A percentile compares a stretch with the other conserved stretches of the same genome.
phyloP scores from a whole-genome alignment of 2,329 filamentous ascomycete species.

The Paecilomyces formosus region DNA sequence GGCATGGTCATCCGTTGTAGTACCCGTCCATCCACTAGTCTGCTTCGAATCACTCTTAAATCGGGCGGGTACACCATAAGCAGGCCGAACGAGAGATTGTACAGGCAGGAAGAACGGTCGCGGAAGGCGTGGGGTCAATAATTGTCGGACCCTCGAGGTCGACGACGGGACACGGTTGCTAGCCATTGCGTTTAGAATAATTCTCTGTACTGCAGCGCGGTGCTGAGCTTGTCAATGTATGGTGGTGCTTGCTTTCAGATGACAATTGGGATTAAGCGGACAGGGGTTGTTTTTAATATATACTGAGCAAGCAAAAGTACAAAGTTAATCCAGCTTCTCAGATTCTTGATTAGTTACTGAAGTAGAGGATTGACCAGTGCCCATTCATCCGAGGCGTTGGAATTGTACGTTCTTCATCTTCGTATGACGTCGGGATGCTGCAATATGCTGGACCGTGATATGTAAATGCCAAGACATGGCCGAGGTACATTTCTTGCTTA shows the following conservation, averaged over 20 bases:
- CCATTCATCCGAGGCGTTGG: not conserved
- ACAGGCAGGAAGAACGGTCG: slow-evolving; percentile 10
- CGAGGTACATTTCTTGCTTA: not conserved
- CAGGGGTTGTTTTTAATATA: not conserved
- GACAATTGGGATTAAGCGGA: not conserved
- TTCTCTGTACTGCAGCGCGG: not conserved
- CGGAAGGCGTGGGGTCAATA: slow-evolving; percentile 9
- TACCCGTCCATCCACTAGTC: slow-evolving; percentile 26
- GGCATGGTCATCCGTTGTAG: slow-evolving; percentile 23
- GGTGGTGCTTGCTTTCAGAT: not conserved
- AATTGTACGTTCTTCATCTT: slow-evolving; percentile 1
- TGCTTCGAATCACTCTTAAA: slow-evolving; percentile 8
- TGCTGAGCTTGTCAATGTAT: not conserved
- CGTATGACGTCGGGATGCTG: slow-evolving; percentile 25
- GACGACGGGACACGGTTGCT: slow-evolving; percentile 7
- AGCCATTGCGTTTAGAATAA: slow-evolving; percentile 4
- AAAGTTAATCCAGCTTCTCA: not conserved
- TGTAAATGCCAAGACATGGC: not conserved
- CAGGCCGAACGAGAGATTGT: slow-evolving; percentile 10
- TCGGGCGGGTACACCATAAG: slow-evolving; percentile 8
- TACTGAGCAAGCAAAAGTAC: not conserved
- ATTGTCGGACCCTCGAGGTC: slow-evolving; percentile 6
- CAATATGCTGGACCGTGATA: slow-evolving; percentile 8
- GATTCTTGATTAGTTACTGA: not conserved
- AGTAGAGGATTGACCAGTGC: not conserved